Evolutionary conservation across 352 stramenopile species (phyloP).

Genomic region (Globisporangium abappressorium): DNA sequence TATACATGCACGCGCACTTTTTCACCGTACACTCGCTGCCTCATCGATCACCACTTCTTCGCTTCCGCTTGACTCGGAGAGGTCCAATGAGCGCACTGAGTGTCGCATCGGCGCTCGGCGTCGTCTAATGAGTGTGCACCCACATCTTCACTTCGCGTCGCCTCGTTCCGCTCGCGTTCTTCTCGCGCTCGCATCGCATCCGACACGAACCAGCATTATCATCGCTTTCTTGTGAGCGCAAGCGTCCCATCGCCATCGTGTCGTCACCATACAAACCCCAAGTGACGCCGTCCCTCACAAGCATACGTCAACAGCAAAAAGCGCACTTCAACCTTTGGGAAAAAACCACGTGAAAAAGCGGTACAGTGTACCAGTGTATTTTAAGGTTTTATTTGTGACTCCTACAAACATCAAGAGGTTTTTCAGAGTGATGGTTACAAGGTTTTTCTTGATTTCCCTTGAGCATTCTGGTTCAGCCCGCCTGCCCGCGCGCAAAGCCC

Average conservation of each 20-base stretch:
- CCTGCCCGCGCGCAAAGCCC: not conserved
- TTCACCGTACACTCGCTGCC: too few species aligned
- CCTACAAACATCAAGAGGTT: not conserved
- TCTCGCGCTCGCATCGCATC: not conserved
- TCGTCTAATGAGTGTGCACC: too few species aligned
- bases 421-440: not conserved
- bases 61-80: not conserved
- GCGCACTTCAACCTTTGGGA: not conserved
- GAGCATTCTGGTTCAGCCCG: not conserved
- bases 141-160: not conserved
- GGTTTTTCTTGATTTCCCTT: not conserved
- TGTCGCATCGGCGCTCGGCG: not conserved
- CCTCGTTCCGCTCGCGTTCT: not conserved
- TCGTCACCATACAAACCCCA: slow-evolving; percentile 1
- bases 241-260: not conserved
- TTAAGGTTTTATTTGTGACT: not conserved
- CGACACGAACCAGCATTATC: not conserved
- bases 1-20: too few species aligned
- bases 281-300: not conserved
- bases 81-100: not conserved
- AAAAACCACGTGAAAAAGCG: not conserved
- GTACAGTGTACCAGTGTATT: not conserved
- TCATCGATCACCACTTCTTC: not conserved
- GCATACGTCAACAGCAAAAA: not conserved
- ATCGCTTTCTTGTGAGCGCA: not conserved